Percentiles rank a stretch among this genome's conserved stretches.
Evolutionary conservation across 805 yeast genomes (phyloP).

Genomic region (Wickerhamomyces rabaulensis): DNA sequence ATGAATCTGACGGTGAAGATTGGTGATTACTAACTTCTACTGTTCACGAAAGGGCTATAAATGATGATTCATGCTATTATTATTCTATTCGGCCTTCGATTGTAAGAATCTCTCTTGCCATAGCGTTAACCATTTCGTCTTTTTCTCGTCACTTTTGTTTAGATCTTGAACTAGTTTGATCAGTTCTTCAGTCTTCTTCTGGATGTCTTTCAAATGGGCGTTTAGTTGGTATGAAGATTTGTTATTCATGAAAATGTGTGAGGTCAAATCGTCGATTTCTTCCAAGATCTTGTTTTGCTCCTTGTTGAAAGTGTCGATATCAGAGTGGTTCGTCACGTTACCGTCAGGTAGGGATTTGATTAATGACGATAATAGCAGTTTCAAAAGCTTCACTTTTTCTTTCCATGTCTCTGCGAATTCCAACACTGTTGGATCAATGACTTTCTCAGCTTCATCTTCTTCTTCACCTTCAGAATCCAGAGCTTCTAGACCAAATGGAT

Average conservation of each 20-base stretch:
- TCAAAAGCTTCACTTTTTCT: conserved; percentile 49
- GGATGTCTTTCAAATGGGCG: conserved; percentile 28
- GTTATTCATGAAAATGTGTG: conserved; percentile 42
- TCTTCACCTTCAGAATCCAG: conserved; percentile 26
- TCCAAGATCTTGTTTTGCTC: conserved; percentile 39
- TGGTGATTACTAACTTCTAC: conserved; percentile 40
- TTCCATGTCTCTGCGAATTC: conserved; percentile 44
- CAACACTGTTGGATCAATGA: conserved; percentile 31
- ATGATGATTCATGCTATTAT: too few relatives aligned
- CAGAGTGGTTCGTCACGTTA: conserved; percentile 31
- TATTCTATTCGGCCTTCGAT: neutral
- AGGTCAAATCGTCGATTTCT: conserved; percentile 52
- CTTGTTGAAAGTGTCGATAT: conserved; percentile 42
- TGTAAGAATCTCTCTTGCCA: conserved; percentile 42
- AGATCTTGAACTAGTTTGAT: conserved; percentile 32
- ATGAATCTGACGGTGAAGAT: conserved; percentile 77
- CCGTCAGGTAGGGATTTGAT: conserved; percentile 49
- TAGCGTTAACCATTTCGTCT: conserved; percentile 51
- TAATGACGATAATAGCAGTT: conserved; percentile 52
- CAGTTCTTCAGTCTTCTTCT: conserved; percentile 11
- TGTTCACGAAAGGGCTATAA: neutral
- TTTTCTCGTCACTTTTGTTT: conserved; percentile 46
- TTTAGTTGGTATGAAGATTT: conserved; percentile 21
- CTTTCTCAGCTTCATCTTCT: conserved; percentile 21
- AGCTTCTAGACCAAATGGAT: conserved; percentile 46